These are phyloP conservation scores for Aspergillus sp. DNA, from an alignment of 2,329 filamentous ascomycete genomes.

Conservation along the genomic window DNA sequence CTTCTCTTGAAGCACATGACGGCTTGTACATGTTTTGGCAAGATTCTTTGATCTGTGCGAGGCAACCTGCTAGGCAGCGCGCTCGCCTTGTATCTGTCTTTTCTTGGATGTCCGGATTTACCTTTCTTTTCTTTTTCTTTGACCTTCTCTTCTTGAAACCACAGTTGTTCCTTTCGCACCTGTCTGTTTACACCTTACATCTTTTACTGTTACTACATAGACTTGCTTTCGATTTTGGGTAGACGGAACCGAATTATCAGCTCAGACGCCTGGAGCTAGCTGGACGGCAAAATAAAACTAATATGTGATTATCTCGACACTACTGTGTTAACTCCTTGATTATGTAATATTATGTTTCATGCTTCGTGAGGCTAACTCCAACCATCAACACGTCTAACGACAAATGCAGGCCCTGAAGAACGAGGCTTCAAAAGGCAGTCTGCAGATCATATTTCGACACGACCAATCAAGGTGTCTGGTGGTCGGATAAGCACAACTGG, in stretches of 20 bases:
- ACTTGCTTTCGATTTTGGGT: constrained; percentile 27
- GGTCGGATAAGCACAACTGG: background rate
- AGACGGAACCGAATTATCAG: constrained; percentile 12
- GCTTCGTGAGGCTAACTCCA: background rate
- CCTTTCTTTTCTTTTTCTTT: constrained; percentile 12
- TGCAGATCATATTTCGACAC: background rate
- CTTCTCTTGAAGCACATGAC: constrained; percentile 20
- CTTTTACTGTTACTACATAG: constrained; percentile 23
- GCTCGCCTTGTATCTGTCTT: constrained; percentile 19
- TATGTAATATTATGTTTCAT: background rate
- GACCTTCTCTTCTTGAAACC: constrained; percentile 13
- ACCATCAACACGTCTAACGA: background rate
- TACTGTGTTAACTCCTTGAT: background rate
- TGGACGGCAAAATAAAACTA: constrained; percentile 18
- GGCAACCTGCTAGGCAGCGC: constrained; percentile 21
- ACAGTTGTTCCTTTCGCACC: constrained; percentile 12
- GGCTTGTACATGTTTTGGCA: constrained; percentile 30
- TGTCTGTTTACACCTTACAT: constrained; percentile 24
- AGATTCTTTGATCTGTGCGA: constrained; percentile 23
- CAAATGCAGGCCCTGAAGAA: background rate
- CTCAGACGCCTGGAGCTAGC: constrained; percentile 24
- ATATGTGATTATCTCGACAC: constrained; percentile 2
- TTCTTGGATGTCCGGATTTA: constrained; percentile 20
- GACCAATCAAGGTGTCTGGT: background rate
- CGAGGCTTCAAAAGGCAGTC: background rate